Base-by-base conservation (phyloP, 257 asterid genomes). In the Avicennia marina region DNA sequence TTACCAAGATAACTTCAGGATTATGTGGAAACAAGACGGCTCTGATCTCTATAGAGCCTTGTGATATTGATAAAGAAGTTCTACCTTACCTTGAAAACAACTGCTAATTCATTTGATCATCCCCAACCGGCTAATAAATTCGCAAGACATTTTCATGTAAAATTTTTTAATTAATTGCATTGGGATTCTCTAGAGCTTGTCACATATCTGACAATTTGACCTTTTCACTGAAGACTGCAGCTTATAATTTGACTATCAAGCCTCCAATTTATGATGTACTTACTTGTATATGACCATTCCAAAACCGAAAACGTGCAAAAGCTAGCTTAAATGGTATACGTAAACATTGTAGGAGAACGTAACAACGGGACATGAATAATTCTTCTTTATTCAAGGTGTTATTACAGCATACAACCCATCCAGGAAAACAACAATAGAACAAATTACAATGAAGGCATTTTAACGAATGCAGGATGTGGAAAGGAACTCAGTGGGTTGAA, bases 371-470 rank as follows among this genome's bases (percentile, higher is more conserved):
- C 19, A 39, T 20, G 13, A 75, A 54, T 36, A 39, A 50, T 53
- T 61, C 70, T 67, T 67, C 62, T 60, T 67, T 71, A 74, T 67
- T 59, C 68, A 55, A 41, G 31, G 29, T 13, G n/a, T 55, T 62
- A 69, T 51, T 65, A 50, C 31, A 65, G 60, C 58, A 46, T 65
- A 66, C 67, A 61, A 36, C 34, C 34, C 26, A 44, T n/a, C n/a
- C n/a, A n/a, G 33, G 15, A 34, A 42, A 51, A 25, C 15, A 17
- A 52, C 40, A 45, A 47, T 11, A 8, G 27, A 71, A 55, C 1
- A 58, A 54, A 71, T 60, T 65, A 60, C 69, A 65, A 29, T 58
- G 20, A 19, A 58, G 12, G 44, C 38, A 46, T 40, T 18, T 44
- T 8, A 44, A 63, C 11, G 36, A 62, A 69, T 59, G 15, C 13